These are phyloP conservation scores for Mycena latifolia DNA, from an alignment of 768 basidiomycete genomes.

Conservation along the genomic window DNA sequence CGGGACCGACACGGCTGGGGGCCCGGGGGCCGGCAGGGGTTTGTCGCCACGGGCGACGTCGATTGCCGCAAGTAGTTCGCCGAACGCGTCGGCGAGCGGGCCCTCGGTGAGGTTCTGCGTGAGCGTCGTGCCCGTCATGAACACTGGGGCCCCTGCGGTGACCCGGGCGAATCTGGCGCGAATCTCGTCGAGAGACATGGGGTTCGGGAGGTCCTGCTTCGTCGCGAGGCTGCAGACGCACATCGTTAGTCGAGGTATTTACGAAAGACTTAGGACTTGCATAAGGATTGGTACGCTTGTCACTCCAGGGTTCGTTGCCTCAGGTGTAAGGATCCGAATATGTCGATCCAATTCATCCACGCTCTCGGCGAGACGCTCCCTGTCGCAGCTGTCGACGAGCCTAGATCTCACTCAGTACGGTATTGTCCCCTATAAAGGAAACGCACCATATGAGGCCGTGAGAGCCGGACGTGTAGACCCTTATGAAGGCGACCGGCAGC, in stretches of 20 bases:
- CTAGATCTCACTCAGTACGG: neutral
- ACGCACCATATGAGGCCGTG: conserved; percentile 72
- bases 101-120: conserved; percentile 37
- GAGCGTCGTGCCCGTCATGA: conserved; percentile 44
- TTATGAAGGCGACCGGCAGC: conserved; percentile 39
- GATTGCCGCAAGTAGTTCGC: conserved; percentile 52
- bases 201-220: conserved; percentile 71
- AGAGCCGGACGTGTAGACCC: conserved; percentile 44
- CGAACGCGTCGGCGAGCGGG: conserved; percentile 54
- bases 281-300: conserved; percentile 47
- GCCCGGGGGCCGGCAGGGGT: too few species aligned
- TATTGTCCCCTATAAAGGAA: neutral
- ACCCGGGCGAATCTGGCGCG: conserved; percentile 45
- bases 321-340: conserved; percentile 42
- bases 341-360: conserved; percentile 58
- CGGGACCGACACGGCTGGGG: neutral
- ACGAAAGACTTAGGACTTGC: conserved; percentile 37
- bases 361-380: conserved; percentile 63
- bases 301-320: neutral
- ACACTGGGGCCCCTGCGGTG: conserved; percentile 44
- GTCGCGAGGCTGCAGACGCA: conserved; percentile 51
- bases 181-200: conserved; percentile 64
- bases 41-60: too few species aligned
- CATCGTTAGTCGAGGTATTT: neutral
- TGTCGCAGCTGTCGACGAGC: conserved; percentile 63